A percentile compares a stretch with the other conserved stretches of the same genome.
Conservation (phyloP, 2,329 filamentous ascomycete species). For the Sphaceloma murrayae region DNA sequence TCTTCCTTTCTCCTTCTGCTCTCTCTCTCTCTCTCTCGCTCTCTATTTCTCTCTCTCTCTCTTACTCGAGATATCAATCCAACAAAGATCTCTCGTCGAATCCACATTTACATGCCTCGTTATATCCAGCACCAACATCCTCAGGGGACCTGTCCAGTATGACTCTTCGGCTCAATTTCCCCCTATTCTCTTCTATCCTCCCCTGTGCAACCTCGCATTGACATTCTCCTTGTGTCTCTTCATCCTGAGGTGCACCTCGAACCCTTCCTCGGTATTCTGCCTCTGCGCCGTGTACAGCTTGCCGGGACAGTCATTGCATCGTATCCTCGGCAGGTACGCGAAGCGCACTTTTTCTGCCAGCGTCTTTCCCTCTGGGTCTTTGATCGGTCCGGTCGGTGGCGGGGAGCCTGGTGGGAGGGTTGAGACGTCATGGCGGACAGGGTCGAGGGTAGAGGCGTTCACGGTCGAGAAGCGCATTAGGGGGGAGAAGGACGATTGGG, state of each 20-base stretch:
- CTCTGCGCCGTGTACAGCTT: constrained; percentile 91
- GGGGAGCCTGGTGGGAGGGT: constrained; percentile 35
- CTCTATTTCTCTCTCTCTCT: too few species aligned
- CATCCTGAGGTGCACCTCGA: constrained; percentile 86
- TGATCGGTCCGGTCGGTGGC: constrained; percentile 54
- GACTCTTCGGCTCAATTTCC: neutral
- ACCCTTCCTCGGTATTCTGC: constrained; percentile 75
- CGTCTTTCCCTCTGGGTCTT: constrained; percentile 27
- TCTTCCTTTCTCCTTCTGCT: too few species aligned
- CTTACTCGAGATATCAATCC: too few species aligned
- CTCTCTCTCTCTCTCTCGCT: too few species aligned
- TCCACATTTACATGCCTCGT: too few species aligned
- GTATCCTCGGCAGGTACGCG: constrained; percentile 79
- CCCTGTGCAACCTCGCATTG: constrained; percentile 19
- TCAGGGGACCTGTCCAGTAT: neutral
- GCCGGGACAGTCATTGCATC: constrained; percentile 83
- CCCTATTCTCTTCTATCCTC: neutral
- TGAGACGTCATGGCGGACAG: constrained; percentile 45
- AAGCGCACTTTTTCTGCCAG: constrained; percentile 33
- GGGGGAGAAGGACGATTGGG: constrained; percentile 75
- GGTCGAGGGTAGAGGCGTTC: constrained; percentile 59
- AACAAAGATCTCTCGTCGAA: too few species aligned
- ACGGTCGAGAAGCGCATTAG: constrained; percentile 85
- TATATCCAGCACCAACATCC: neutral
- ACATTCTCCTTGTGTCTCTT: constrained; percentile 48